Evolutionary conservation across 345 rosid species (phyloP).

Genomic region (Salix suchowensis): DNA sequence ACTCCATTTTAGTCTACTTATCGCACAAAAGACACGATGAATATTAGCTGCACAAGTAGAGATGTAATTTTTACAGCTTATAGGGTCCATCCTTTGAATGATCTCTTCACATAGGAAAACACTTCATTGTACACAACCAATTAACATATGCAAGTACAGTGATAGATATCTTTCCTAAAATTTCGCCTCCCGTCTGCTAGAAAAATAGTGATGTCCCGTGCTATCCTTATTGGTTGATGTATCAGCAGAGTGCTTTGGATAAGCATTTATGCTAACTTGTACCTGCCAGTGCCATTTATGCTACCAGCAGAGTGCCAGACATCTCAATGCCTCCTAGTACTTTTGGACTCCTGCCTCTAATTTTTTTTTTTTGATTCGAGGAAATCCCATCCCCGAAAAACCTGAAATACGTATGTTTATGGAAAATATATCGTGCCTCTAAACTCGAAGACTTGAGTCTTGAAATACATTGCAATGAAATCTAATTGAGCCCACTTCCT

Average conservation of each 20-base stretch:
- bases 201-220: background rate
- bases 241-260: background rate
- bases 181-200: background rate
- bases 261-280: background rate
- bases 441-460: no score
- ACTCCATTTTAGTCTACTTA: background rate
- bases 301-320: no score
- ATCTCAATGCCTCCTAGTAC: no score
- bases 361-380: no score
- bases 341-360: no score
- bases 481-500: background rate
- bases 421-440: no score
- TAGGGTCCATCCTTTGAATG: background rate
- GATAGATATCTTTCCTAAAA: background rate
- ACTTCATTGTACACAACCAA: conserved; percentile 11
- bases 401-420: no score
- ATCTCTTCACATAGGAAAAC: background rate
- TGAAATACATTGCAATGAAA: background rate
- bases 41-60: conserved; percentile 12
- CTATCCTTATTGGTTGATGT: background rate
- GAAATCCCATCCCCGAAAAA: no score
- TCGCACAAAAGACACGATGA: conserved; percentile 1
- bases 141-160: background rate
- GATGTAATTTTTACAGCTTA: background rate
- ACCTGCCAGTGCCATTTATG: background rate